These are phyloP conservation scores for Pyricularia pennisetigena DNA, from an alignment of 2,329 filamentous ascomycete genomes.

Conservation along the genomic window DNA sequence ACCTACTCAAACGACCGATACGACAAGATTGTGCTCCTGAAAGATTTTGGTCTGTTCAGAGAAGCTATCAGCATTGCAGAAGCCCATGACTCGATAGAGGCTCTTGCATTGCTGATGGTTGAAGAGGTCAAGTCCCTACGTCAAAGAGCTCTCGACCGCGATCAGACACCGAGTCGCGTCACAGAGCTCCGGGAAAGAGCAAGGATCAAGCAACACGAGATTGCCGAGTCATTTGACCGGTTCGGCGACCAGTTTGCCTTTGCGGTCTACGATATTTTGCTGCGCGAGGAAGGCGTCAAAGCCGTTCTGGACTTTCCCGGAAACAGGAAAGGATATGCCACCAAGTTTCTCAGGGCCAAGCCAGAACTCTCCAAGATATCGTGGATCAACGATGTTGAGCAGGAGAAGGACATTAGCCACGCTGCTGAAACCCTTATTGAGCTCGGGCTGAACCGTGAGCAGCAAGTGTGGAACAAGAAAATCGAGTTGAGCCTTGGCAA, in stretches of 20 bases:
- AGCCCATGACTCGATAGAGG: constrained; percentile 43
- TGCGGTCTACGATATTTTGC: constrained; percentile 71
- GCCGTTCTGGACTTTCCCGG: constrained; percentile 61
- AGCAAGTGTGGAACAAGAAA: constrained; percentile 85
- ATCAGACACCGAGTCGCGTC: constrained; percentile 22
- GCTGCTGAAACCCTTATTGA: constrained; percentile 63
- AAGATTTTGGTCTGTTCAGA: constrained; percentile 45
- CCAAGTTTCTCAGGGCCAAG: constrained; percentile 65
- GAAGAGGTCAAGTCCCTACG: constrained; percentile 37
- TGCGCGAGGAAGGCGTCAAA: constrained; percentile 56
- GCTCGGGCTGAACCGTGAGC: constrained; percentile 62
- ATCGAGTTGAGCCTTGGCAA: constrained; percentile 87
- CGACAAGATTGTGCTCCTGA: constrained; percentile 41
- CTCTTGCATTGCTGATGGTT: constrained; percentile 45
- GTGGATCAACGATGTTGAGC: constrained; percentile 89
- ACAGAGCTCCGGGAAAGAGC: constrained; percentile 31
- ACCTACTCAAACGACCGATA: constrained; percentile 40
- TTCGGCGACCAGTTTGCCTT: constrained; percentile 61
- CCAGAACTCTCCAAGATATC: constrained; percentile 66
- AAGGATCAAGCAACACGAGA: constrained; percentile 35
- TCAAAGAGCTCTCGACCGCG: constrained; percentile 21
- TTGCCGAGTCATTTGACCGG: constrained; percentile 45
- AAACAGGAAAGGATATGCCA: constrained; percentile 62
- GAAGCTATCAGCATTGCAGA: constrained; percentile 48
- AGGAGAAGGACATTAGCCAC: constrained; percentile 63